phyloP scores from a whole-genome alignment of 2,329 filamentous ascomycete genomes.

The Ascosphaera aggregata region DNA sequence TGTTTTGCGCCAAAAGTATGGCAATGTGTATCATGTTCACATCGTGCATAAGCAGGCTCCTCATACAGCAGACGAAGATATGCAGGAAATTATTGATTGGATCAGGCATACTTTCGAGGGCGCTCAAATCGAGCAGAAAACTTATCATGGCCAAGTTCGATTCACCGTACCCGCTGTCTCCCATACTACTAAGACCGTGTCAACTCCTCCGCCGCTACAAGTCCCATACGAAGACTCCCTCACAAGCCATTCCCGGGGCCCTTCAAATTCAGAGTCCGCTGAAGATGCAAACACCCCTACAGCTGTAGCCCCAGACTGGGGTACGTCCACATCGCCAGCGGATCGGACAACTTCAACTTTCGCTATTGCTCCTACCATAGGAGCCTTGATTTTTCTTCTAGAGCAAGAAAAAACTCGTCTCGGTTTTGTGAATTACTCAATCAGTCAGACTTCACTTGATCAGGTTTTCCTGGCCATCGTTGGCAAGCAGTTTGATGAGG shows the following conservation, averaged over 20 bases:
- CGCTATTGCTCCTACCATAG: slow-evolving; percentile 10
- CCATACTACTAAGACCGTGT: not conserved
- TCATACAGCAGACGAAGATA: slow-evolving; percentile 44
- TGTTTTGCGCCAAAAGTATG: slow-evolving; percentile 48
- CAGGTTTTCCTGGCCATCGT: slow-evolving; percentile 81
- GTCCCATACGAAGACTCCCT: not conserved
- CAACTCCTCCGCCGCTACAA: not conserved
- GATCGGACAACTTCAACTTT: not conserved
- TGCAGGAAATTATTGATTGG: slow-evolving; percentile 42
- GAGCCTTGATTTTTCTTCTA: slow-evolving; percentile 44
- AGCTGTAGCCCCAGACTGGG: not conserved
- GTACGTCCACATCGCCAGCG: not conserved
- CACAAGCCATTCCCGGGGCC: not conserved
- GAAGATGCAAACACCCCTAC: not conserved
- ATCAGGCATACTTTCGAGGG: slow-evolving; percentile 35
- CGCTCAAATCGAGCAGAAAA: slow-evolving; percentile 46
- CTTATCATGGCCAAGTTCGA: slow-evolving; percentile 68
- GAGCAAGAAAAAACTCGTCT: slow-evolving; percentile 46
- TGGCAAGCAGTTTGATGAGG: slow-evolving; percentile 50
- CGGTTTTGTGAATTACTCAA: slow-evolving; percentile 66
- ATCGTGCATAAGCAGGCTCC: slow-evolving; percentile 54
- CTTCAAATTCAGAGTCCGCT: too few relatives aligned
- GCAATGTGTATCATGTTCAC: slow-evolving; percentile 60
- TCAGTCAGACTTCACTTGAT: slow-evolving; percentile 68
- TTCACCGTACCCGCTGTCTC: slow-evolving; percentile 41